Base-by-base conservation (phyloP, 495 filamentous ascomycete genomes). In the Aspergillus nidulans region DNA sequence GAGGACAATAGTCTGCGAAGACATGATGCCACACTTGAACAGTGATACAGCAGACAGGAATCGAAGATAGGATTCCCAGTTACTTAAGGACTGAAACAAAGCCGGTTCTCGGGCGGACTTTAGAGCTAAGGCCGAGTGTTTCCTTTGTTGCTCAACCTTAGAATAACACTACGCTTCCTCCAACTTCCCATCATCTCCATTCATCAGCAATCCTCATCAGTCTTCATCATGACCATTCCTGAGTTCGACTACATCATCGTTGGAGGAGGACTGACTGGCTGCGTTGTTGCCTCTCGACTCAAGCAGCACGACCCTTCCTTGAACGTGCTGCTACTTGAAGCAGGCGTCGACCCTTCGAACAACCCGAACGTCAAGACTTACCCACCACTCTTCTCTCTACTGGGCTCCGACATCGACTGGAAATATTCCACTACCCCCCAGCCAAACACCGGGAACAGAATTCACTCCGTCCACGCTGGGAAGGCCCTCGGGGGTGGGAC, bases 201-300 rank as follows among this genome's bases (percentile, higher is more conserved):
- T 28, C 4, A 28, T 28, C 26, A 28, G 9, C 4, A 28, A 28
- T 4, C 26, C 26, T 4, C 26, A 28, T 4, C 4, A 28, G 26
- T 9, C 4, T 4, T n/a, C n/a, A 28, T 9, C 26, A 28, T 28
- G 26, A 9, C 26, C 26, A 28, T 9, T 9, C 26, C 26, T 9
- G 26, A 28, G 26, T 28, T 28, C 9, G 66, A 69, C 38, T 71
- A 72, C 46, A 66, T 77, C 12, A 63, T 74, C 21, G 64, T 67
- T 7, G 72, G 72, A 64, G 78, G 76, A 8, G 77, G 76, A 13
- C 69, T 70, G 3, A 64, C 70, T 0, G 77, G 65, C 36, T 77
- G 69, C 49, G 69, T 70, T n/a, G 50, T 77, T 19, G 73, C 75
- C 15, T 72, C 65, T 8, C 62, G 68, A 6, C 58, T 69, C 1